Conservation (phyloP, 306 rosid genomes). For the Medicago lupulina region DNA sequence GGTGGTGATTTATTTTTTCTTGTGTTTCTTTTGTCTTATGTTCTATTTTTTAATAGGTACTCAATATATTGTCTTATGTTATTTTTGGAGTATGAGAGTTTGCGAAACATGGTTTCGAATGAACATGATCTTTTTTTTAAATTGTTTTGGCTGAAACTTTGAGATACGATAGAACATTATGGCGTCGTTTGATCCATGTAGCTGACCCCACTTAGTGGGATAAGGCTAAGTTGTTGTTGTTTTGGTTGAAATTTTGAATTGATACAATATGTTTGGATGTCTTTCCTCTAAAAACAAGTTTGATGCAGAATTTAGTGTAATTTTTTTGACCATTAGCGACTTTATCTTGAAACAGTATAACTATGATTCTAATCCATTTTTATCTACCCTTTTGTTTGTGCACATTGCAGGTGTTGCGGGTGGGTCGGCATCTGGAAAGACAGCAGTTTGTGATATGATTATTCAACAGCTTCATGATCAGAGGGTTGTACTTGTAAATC, state of each 20-base stretch:
- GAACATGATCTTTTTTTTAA: not conserved
- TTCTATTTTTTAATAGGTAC: not conserved
- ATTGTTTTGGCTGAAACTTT: not conserved
- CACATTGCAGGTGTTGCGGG: slow-evolving; percentile 87
- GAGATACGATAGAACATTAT: too few species aligned
- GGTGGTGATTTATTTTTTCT: slow-evolving; percentile 9
- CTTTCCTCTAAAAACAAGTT: not conserved
- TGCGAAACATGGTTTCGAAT: not conserved
- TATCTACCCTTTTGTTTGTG: slow-evolving; percentile 18
- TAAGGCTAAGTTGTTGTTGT: not conserved
- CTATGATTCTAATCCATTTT: slow-evolving; percentile 3
- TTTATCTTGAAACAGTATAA: not conserved
- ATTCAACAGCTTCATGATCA: slow-evolving; percentile 99
- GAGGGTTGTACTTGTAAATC: slow-evolving; percentile 93
- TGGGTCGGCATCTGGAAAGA: slow-evolving; percentile 98
- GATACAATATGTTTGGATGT: not conserved
- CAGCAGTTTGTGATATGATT: slow-evolving; percentile 95
- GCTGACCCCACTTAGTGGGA: too few species aligned
- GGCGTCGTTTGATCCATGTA: too few species aligned
- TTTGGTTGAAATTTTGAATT: not conserved
- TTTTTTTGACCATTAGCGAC: not conserved
- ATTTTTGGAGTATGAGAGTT: not conserved
- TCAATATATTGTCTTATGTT: not conserved
- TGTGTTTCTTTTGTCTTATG: too few species aligned
- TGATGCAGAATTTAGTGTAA: not conserved